phyloP scores from a whole-genome alignment of 2,329 filamentous ascomycete genomes.

The Penicillium psychrosexuale region DNA sequence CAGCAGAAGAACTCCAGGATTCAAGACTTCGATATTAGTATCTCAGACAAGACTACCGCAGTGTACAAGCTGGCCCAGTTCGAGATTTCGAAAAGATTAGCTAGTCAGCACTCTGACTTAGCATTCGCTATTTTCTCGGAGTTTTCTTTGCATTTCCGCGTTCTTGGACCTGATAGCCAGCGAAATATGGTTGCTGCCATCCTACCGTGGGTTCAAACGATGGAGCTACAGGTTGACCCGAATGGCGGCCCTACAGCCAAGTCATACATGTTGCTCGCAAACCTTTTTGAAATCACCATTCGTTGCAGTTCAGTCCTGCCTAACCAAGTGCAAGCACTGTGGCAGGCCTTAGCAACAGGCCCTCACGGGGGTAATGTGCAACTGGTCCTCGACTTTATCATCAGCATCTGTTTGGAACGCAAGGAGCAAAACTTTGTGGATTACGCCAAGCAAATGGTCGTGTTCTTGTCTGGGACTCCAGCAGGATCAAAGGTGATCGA shows the following conservation, averaged over 20 bases:
- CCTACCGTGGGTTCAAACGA: constrained; percentile 91
- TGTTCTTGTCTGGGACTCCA: constrained; percentile 83
- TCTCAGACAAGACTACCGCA: constrained; percentile 96
- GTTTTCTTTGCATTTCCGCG: constrained; percentile 90
- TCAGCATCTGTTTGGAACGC: constrained; percentile 85
- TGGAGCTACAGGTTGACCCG: constrained; percentile 87
- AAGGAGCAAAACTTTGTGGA: constrained; percentile 98
- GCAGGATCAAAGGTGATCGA: constrained; percentile 90
- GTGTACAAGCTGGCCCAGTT: constrained; percentile 98
- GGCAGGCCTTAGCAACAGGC: constrained; percentile 92
- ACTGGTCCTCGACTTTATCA: constrained; percentile 92
- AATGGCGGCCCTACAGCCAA: constrained; percentile 85
- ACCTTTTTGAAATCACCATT: constrained; percentile 94
- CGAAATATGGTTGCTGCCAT: constrained; percentile 92
- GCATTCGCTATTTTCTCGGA: constrained; percentile 96
- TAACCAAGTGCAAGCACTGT: constrained; percentile 94
- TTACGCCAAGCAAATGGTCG: constrained; percentile 96
- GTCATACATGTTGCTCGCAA: constrained; percentile 92
- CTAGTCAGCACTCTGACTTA: constrained; percentile 81
- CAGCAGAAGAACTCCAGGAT: constrained; percentile 85
- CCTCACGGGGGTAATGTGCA: constrained; percentile 92
- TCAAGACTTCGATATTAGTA: constrained; percentile 96
- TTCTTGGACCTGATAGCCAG: constrained; percentile 75
- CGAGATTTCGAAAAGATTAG: constrained; percentile 86
- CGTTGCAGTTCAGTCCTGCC: constrained; percentile 83